Conservation (phyloP, 768 basidiomycete genomes). For the Dioszegia hungarica region DNA sequence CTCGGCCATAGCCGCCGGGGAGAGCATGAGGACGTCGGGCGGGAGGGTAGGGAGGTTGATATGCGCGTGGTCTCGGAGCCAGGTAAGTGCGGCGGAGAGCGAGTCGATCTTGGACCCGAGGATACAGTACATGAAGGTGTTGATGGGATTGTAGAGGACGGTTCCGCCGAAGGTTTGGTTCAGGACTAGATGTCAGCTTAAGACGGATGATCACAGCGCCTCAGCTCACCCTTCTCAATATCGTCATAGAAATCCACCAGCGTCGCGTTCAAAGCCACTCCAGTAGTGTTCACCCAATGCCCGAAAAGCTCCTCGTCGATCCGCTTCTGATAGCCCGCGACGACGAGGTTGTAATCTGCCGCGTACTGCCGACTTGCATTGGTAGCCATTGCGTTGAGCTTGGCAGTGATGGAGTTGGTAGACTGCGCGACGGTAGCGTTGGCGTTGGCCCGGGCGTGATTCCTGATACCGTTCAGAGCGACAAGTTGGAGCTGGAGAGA, state of each 20-base stretch:
- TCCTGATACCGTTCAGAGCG: slow-evolving; percentile 68
- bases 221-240: slow-evolving; percentile 66
- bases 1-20: slow-evolving; percentile 66
- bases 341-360: slow-evolving; percentile 64
- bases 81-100: slow-evolving; percentile 81
- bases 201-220: too few species aligned
- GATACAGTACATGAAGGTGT: slow-evolving; percentile 82
- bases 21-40: slow-evolving; percentile 68
- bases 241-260: slow-evolving; percentile 81
- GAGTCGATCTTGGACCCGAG: slow-evolving; percentile 86
- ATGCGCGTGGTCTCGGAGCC: slow-evolving; percentile 79
- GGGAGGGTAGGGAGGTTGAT: slow-evolving; percentile 76
- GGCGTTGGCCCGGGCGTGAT: slow-evolving; percentile 63
- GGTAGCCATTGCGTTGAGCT: slow-evolving; percentile 77
- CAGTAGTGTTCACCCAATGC: slow-evolving; percentile 83
- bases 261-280: slow-evolving; percentile 77
- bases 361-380: slow-evolving; percentile 76
- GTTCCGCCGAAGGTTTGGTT: slow-evolving; percentile 73
- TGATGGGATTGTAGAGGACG: slow-evolving; percentile 70
- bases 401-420: slow-evolving; percentile 38
- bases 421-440: slow-evolving; percentile 60
- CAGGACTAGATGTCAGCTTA: slow-evolving; percentile 26
- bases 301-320: slow-evolving; percentile 87
- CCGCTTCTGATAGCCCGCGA: slow-evolving; percentile 64
- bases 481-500: slow-evolving; percentile 81